Conservation (phyloP, 2,329 filamentous ascomycete species). For the Aspergillus hortae region DNA sequence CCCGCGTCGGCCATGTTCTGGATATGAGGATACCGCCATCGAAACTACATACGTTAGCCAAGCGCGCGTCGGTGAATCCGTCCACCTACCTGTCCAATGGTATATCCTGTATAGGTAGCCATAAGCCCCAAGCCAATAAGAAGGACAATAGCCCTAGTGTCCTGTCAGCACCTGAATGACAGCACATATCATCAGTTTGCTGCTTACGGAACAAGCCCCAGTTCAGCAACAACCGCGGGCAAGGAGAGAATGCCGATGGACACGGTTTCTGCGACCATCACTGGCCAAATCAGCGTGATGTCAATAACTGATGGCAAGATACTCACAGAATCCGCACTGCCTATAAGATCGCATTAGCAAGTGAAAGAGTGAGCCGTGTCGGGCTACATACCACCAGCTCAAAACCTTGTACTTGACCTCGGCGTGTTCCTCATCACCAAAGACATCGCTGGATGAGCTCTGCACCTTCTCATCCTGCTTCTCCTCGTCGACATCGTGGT, state of each 20-base stretch:
- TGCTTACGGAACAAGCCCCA: constrained; percentile 49
- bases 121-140: constrained; percentile 51
- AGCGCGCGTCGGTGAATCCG: no score
- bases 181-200: background rate
- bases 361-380: background rate
- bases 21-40: constrained; percentile 52
- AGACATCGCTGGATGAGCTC: constrained; percentile 21
- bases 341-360: constrained; percentile 14
- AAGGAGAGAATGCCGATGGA: constrained; percentile 54
- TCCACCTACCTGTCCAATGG: constrained; percentile 45
- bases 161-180: background rate
- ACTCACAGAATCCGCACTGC: constrained; percentile 38
- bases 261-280: constrained; percentile 57
- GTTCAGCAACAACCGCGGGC: constrained; percentile 47
- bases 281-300: constrained; percentile 14
- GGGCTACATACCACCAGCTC: constrained; percentile 35
- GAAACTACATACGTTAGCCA: constrained; percentile 35
- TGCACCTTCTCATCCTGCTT: constrained; percentile 12
- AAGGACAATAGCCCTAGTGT: constrained; percentile 39
- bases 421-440: constrained; percentile 31
- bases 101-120: constrained; percentile 55
- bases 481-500: constrained; percentile 8
- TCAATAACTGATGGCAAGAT: background rate
- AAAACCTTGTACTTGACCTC: constrained; percentile 49
- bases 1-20: constrained; percentile 65